phyloP scores from a whole-genome alignment of 1,284 basidiomycete species.

The Leucoagaricus sp. region DNA sequence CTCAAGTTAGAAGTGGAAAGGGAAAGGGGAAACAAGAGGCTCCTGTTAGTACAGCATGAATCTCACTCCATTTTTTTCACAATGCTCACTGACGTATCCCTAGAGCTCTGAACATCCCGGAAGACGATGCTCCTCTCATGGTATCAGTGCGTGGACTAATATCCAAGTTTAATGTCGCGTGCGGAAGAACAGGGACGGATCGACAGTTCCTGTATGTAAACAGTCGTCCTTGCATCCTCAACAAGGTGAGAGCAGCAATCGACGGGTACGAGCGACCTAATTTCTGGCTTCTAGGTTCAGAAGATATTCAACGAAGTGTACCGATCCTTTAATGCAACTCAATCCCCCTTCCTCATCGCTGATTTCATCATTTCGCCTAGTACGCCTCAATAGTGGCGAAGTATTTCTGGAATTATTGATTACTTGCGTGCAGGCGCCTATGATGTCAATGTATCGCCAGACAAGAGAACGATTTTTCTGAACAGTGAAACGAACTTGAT shows the following conservation, averaged over 20 bases:
- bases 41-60: neutral
- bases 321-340: constrained; percentile 79
- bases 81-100: too few relatives aligned
- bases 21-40: constrained; percentile 24
- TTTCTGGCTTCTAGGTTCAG: constrained; percentile 54
- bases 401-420: neutral
- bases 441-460: constrained; percentile 96
- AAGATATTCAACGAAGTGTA: constrained; percentile 92
- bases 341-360: constrained; percentile 82
- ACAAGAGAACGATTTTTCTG: constrained; percentile 93
- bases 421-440: constrained; percentile 61
- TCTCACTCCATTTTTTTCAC: neutral
- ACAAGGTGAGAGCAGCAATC: constrained; percentile 53
- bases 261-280: neutral
- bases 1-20: constrained; percentile 70
- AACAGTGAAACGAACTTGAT: constrained; percentile 88
- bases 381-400: constrained; percentile 38
- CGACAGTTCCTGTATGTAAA: constrained; percentile 96
- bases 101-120: neutral
- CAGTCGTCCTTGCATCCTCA: constrained; percentile 83
- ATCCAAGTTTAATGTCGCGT: constrained; percentile 73
- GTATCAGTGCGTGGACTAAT: constrained; percentile 76
- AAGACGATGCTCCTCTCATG: constrained; percentile 31
- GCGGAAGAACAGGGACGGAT: constrained; percentile 79
- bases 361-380: constrained; percentile 82